A percentile compares a stretch with the other conserved stretches of the same genome.
phyloP scores from a whole-genome alignment of 2,329 filamentous ascomycete genomes.

The Alternaria burnsii region DNA sequence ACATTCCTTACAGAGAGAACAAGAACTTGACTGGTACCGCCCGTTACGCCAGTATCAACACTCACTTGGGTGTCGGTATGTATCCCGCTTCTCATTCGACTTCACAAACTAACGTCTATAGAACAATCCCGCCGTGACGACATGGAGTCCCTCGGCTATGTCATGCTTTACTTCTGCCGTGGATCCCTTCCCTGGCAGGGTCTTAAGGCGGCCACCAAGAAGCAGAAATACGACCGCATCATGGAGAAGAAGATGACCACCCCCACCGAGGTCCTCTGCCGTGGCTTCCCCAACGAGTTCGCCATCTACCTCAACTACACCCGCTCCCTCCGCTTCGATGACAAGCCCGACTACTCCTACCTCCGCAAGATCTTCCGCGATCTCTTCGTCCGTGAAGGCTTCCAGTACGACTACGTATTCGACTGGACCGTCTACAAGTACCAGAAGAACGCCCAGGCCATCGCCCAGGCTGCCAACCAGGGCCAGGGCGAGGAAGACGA shows the following conservation, averaged over 20 bases:
- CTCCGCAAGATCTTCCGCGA: slow-evolving; percentile 99
- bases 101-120: slow-evolving; percentile 46
- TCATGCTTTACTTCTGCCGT: slow-evolving; percentile 99
- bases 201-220: slow-evolving; percentile 97
- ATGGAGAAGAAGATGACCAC: slow-evolving; percentile 99
- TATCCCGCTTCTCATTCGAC: background rate
- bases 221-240: slow-evolving; percentile 99
- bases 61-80: slow-evolving; percentile 90
- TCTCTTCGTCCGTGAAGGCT: slow-evolving; percentile 96
- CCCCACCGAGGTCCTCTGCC: slow-evolving; percentile 96
- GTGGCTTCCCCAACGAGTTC: slow-evolving; percentile 99
- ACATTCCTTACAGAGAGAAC: slow-evolving; percentile 99
- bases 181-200: slow-evolving; percentile 99
- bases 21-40: slow-evolving; percentile 99
- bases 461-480: slow-evolving; percentile 79
- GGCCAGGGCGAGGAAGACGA: slow-evolving; percentile 76
- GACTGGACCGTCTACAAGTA: slow-evolving; percentile 99
- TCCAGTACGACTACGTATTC: slow-evolving; percentile 99
- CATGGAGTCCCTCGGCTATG: slow-evolving; percentile 98
- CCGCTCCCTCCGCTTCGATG: slow-evolving; percentile 96
- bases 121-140: slow-evolving; percentile 99
- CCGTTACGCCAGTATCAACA: slow-evolving; percentile 99
- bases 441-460: slow-evolving; percentile 98
- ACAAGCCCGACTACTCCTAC: slow-evolving; percentile 99
- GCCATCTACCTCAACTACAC: slow-evolving; percentile 99